These are phyloP conservation scores for Zygnema circumcarinatum DNA, from an alignment of 139 green algal species.

Conservation along the genomic window DNA sequence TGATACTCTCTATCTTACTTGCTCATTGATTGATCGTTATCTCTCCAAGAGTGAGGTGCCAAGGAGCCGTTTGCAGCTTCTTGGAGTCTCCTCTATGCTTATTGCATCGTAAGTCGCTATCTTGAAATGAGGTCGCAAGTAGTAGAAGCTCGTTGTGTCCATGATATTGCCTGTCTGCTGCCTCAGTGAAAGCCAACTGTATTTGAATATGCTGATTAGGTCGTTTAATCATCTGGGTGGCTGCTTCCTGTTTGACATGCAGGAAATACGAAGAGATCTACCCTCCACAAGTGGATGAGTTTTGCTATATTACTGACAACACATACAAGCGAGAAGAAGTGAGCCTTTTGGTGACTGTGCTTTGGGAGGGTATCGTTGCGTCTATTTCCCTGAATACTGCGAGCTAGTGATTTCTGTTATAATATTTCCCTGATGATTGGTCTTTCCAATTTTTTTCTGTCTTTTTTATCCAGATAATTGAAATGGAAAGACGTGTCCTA, in stretches of 20 bases:
- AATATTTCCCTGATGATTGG: not conserved
- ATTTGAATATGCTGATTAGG: not conserved
- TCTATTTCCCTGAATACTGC: too few species aligned
- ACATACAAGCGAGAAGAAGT: constrained; percentile 90
- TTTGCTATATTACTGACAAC: constrained; percentile 98
- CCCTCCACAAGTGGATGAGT: constrained; percentile 87
- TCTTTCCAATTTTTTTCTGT: not conserved
- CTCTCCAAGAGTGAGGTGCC: constrained; percentile 72
- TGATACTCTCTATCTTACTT: constrained; percentile 90
- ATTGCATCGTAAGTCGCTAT: constrained; percentile 73
- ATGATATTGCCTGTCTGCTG: constrained; percentile 11
- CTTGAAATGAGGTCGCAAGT: not conserved
- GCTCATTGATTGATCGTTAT: constrained; percentile 90
- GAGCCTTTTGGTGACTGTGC: not conserved
- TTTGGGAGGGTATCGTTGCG: too few species aligned
- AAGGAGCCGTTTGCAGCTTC: constrained; percentile 74
- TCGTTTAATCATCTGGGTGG: constrained; percentile 12
- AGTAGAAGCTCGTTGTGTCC: not conserved
- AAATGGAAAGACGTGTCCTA: constrained; percentile 86
- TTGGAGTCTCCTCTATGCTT: constrained; percentile 93
- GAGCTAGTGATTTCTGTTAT: not conserved
- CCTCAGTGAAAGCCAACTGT: too few species aligned
- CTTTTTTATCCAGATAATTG: constrained; percentile 59
- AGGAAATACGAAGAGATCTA: constrained; percentile 99
- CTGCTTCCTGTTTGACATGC: constrained; percentile 18